Conservation (phyloP, 2,329 filamentous ascomycete genomes). For the Clarireedia homoeocarpa region DNA sequence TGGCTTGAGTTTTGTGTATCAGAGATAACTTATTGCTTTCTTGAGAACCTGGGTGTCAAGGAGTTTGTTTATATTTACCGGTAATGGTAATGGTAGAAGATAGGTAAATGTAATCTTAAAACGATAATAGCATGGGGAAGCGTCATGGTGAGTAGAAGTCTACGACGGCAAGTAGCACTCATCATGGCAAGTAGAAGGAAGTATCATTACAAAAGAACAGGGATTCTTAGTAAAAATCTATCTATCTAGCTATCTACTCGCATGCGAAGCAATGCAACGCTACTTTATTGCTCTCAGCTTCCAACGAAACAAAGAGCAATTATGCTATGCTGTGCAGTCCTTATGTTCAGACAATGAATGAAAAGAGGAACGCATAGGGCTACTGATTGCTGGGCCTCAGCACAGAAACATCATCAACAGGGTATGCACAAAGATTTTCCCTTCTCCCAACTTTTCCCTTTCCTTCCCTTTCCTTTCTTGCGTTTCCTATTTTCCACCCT, state of each 20-base stretch:
- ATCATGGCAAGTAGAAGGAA: neutral
- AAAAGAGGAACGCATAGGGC: neutral
- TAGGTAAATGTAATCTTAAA: too few relatives aligned
- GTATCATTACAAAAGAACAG: neutral
- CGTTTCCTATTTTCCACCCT: neutral
- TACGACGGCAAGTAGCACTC: neutral
- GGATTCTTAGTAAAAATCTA: neutral
- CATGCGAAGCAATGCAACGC: neutral
- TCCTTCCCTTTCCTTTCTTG: neutral
- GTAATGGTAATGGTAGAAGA: too few relatives aligned
- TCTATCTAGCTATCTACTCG: neutral
- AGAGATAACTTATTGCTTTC: too few relatives aligned
- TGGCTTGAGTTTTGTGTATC: too few relatives aligned
- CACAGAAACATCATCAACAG: neutral
- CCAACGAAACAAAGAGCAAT: neutral
- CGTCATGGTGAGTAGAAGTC: too few relatives aligned
- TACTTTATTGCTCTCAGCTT: neutral
- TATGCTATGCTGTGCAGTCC: neutral
- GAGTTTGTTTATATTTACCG: too few relatives aligned
- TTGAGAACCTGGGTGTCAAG: too few relatives aligned
- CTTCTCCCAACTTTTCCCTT: neutral
- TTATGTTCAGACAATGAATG: neutral
- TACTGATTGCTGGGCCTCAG: neutral
- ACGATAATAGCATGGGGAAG: too few relatives aligned
- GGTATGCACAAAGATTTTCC: neutral